Conservation (phyloP, 164 flowering plant species). For the Kingdonia uniflora region DNA sequence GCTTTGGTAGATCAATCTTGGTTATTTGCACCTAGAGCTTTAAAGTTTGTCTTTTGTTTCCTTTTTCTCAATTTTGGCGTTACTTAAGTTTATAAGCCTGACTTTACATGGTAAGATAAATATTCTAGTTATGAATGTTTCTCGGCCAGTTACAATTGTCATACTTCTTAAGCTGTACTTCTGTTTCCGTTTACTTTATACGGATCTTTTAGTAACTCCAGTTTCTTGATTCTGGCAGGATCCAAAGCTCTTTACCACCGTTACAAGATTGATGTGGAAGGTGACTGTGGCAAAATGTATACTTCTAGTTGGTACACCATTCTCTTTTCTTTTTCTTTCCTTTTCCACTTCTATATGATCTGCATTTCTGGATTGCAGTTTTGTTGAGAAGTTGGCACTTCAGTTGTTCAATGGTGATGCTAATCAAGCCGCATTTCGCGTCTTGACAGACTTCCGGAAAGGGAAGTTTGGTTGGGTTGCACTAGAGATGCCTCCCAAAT, state of each 20-base stretch:
- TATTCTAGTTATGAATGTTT: too few species aligned
- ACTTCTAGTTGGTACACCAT: conserved; percentile 9
- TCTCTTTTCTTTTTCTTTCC: not conserved
- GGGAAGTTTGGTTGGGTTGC: conserved; percentile 92
- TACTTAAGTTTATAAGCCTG: too few species aligned
- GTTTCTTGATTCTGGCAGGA: conserved; percentile 30
- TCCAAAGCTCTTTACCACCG: conserved; percentile 46
- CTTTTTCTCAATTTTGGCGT: too few species aligned
- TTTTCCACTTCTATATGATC: conserved; percentile 5
- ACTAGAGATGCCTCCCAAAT: conserved; percentile 80
- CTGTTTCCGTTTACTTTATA: not conserved
- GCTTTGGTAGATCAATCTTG: too few species aligned
- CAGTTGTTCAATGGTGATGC: conserved; percentile 73
- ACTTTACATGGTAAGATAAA: too few species aligned
- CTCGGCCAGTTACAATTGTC: too few species aligned
- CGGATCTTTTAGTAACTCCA: conserved; percentile 1
- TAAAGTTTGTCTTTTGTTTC: too few species aligned
- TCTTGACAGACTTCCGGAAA: conserved; percentile 80
- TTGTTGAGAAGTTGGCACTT: conserved; percentile 61
- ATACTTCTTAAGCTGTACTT: too few species aligned
- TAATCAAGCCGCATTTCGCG: conserved; percentile 83
- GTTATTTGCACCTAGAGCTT: too few species aligned
- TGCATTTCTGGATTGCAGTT: conserved; percentile 33
- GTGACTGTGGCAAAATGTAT: conserved; percentile 66
- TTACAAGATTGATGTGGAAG: conserved; percentile 63